Evolutionary conservation across 495 filamentous ascomycete genomes (phyloP).

Genomic region (Aspergillus haitiensis): DNA sequence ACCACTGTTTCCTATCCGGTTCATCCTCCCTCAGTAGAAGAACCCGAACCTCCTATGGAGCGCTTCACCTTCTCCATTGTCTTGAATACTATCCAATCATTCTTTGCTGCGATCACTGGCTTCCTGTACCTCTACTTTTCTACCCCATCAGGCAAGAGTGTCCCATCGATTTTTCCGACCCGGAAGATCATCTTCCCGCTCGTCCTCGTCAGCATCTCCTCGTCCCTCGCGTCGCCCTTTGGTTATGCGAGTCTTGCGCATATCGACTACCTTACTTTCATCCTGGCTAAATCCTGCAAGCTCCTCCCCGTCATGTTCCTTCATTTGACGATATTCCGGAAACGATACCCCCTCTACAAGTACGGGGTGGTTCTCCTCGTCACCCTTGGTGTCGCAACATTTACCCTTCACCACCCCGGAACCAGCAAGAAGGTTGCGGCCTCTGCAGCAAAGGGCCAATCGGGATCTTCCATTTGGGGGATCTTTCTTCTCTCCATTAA

Average conservation of each 20-base stretch:
- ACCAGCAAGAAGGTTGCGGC: slow-evolving; percentile 67
- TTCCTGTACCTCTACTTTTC: slow-evolving; percentile 75
- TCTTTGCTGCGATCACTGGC: slow-evolving; percentile 80
- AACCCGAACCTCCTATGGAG: slow-evolving; percentile 56
- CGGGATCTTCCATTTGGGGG: slow-evolving; percentile 69
- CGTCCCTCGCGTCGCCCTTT: slow-evolving; percentile 87
- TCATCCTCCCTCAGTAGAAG: slow-evolving; percentile 36
- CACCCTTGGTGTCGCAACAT: slow-evolving; percentile 88
- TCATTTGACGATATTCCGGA: slow-evolving; percentile 88
- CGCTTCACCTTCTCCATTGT: slow-evolving; percentile 91
- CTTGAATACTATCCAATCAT: slow-evolving; percentile 92
- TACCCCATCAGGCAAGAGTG: slow-evolving; percentile 53
- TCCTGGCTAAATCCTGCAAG: slow-evolving; percentile 97
- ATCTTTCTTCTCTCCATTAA: slow-evolving; percentile 86
- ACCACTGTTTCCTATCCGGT: slow-evolving; percentile 82
- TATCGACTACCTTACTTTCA: slow-evolving; percentile 98
- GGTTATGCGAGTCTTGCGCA: slow-evolving; percentile 91
- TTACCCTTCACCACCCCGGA: slow-evolving; percentile 80
- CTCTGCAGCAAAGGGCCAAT: slow-evolving; percentile 42
- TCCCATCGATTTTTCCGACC: slow-evolving; percentile 73
- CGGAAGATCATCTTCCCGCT: slow-evolving; percentile 72
- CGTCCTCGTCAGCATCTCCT: slow-evolving; percentile 79
- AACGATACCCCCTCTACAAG: slow-evolving; percentile 91
- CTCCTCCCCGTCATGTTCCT: slow-evolving; percentile 96
- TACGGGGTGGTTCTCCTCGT: slow-evolving; percentile 90